Percentiles rank a stretch among this genome's conserved stretches.
phyloP scores from a whole-genome alignment of 1,284 basidiomycete genomes.

The Inonotus hispidus region DNA sequence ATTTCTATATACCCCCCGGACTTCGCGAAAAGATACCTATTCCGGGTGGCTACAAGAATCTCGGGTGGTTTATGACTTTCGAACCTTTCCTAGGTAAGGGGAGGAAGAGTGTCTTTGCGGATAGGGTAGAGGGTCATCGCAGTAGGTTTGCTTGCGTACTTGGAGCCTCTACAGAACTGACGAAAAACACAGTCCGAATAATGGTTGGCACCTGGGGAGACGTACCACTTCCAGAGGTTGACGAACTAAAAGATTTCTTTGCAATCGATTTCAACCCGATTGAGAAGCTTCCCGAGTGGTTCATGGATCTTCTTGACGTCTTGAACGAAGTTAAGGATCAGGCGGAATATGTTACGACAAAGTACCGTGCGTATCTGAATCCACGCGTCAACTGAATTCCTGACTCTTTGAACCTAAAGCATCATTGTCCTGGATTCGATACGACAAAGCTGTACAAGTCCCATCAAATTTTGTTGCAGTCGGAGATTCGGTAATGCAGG shows the following conservation, averaged over 20 bases:
- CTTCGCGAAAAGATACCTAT: constrained; percentile 12
- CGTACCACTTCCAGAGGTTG: background rate
- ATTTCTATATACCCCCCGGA: constrained; percentile 11
- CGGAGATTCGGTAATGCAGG: constrained; percentile 20
- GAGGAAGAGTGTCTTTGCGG: constrained; percentile 6
- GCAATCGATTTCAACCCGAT: background rate
- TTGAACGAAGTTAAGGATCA: constrained; percentile 5
- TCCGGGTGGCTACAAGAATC: constrained; percentile 17
- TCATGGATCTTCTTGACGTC: constrained; percentile 4
- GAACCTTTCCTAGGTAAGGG: constrained; percentile 2
- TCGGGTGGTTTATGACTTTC: constrained; percentile 4
- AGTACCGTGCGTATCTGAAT: constrained; percentile 10
- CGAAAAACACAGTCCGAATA: constrained; percentile 1
- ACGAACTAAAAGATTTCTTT: constrained; percentile 16
- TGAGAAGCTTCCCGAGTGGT: constrained; percentile 11
- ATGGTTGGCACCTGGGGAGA: constrained; percentile 15
- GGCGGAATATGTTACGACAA: background rate
- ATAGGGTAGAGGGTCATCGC: constrained; percentile 15
- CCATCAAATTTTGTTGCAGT: constrained; percentile 20
- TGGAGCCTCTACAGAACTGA: background rate
- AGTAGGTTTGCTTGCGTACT: constrained; percentile 1
- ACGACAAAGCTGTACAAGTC: constrained; percentile 13
- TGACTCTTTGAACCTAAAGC: constrained; percentile 7
- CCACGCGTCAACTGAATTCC: background rate
- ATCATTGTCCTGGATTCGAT: constrained; percentile 16